phyloP scores from a whole-genome alignment of 345 rosid genomes.

The Euphorbia pulcherrima region DNA sequence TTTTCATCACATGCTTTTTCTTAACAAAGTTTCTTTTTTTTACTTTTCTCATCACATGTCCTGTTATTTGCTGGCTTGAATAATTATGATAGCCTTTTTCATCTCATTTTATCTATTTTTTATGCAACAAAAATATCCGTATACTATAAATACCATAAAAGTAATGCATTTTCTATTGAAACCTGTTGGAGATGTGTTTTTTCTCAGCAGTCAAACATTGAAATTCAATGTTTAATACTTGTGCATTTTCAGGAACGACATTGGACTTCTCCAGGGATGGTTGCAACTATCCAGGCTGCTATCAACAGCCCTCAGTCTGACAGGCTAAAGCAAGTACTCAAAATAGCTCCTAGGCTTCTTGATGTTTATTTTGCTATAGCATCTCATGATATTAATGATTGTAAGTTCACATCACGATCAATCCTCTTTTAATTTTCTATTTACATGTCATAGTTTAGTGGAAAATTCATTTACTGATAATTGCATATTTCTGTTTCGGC shows the following conservation, averaged over 20 bases:
- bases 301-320: constrained; percentile 60
- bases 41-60: neutral
- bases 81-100: neutral
- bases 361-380: constrained; percentile 67
- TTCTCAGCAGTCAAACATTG: neutral
- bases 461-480: neutral
- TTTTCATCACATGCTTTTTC: neutral
- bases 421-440: constrained; percentile 14
- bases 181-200: neutral
- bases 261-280: constrained; percentile 70
- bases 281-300: constrained; percentile 72
- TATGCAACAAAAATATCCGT: neutral
- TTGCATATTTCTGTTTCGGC: neutral
- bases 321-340: constrained; percentile 65
- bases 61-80: neutral
- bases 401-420: constrained; percentile 55
- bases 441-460: neutral
- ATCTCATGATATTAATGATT: constrained; percentile 67
- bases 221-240: neutral
- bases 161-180: neutral
- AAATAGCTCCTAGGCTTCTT: constrained; percentile 69
- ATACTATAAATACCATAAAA: neutral
- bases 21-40: neutral
- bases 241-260: constrained; percentile 67
- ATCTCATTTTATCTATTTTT: neutral